Base-by-base conservation (phyloP, 768 basidiomycete genomes). In the Rickenella mellea region DNA sequence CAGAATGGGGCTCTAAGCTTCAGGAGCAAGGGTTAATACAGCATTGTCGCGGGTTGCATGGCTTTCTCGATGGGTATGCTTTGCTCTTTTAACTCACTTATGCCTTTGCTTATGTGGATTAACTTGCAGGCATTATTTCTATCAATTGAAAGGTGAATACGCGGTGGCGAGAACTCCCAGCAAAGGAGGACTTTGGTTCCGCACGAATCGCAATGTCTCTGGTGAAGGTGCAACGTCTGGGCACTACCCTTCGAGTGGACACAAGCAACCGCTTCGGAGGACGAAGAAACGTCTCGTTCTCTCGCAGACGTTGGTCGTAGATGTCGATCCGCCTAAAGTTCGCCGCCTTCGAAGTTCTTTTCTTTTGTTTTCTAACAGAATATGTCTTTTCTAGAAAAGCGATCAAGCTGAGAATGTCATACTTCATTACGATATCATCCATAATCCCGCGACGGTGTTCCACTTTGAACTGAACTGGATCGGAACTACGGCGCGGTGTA, bases 401-500 rank as follows among this genome's bases (percentile, higher is more conserved):
- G 83, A 88, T 58, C 83, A 89, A 52, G 86, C 90, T 1, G 92
- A 96, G 61, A 74, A 80, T 2, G 85, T 88, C 14, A 73, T 93
- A 24, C 68, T 97, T 20, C 93, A 97, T 57, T 80, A 93, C 59
- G 96, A 98, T 61, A 77, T 96, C 43, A 85, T 94, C 40, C 94
- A 97, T 59, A 97, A 97, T 54, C 86, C 90, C 0, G 76, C 71
- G n/a, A 94, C 84, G 22, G 88, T 86, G 45, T 96, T 96, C 64
- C 94, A 98, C 60, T 92, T 98, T 52, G 93, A 99, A 60, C 69
- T 99, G 22, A 88, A 94, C 47, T 99, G 96, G 94, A 83, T 98
- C 29, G 92, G 90, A 2, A 85, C 92, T 2, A 92, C 91, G 1
- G 90, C 92, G 19, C 77, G 87, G 17, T 83, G 81, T 48, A 85